A percentile compares a stretch with the other conserved stretches of the same genome.
phyloP scores from a whole-genome alignment of 305 asterid genomes.

The Fraxinus sp. region DNA sequence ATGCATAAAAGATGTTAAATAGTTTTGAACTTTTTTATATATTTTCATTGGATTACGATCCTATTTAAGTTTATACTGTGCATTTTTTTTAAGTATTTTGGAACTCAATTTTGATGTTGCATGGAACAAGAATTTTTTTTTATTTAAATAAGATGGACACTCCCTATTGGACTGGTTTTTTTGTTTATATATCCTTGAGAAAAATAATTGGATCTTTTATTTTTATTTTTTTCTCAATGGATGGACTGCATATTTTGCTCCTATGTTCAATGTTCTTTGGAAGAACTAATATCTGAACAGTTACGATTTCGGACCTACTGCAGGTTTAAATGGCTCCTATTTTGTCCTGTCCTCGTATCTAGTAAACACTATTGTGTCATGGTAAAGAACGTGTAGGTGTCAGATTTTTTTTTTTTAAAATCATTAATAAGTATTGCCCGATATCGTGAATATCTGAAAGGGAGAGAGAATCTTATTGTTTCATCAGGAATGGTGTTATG shows the following conservation, averaged over 20 bases:
- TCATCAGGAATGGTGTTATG: not conserved
- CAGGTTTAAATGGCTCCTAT: slow-evolving; percentile 11
- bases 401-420: too few species aligned
- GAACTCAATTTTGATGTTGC: not conserved
- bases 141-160: not conserved
- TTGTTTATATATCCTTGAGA: not conserved
- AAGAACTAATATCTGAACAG: not conserved
- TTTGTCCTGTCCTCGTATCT: not conserved
- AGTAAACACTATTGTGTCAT: not conserved
- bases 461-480: not conserved
- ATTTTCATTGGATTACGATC: slow-evolving; percentile 4
- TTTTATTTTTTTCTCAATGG: not conserved
- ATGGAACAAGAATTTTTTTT: not conserved
- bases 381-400: not conserved
- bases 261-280: slow-evolving; percentile 11
- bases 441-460: not conserved
- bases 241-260: slow-evolving; percentile 8
- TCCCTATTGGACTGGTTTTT: slow-evolving; percentile 1
- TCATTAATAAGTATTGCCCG: not conserved
- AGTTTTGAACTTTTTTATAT: slow-evolving; percentile 7
- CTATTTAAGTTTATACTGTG: not conserved
- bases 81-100: not conserved
- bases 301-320: not conserved
- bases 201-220: not conserved
- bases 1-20: not conserved